Percentiles rank a stretch among this genome's conserved stretches.
Conservation (phyloP, 2,329 filamentous ascomycete species). For the Neodidymelliopsis sp. region DNA sequence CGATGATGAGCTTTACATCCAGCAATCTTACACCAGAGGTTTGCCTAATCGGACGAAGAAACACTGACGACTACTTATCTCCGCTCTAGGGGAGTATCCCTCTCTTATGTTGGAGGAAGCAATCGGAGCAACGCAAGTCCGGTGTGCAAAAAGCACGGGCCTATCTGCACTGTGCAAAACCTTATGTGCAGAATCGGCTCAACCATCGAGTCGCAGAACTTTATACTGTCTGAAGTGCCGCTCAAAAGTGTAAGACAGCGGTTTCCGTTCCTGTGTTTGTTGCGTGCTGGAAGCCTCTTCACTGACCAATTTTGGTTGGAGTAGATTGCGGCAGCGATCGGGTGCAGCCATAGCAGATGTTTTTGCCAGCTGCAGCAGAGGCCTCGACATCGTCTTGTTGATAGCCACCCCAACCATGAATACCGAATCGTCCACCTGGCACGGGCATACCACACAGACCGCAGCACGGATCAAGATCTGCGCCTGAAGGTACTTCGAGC, state of each 20-base stretch:
- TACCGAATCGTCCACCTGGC: conserved; percentile 67
- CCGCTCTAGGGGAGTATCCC: neutral
- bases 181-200: neutral
- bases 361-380: conserved; percentile 26
- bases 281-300: neutral
- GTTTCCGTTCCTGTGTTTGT: neutral
- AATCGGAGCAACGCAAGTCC: neutral
- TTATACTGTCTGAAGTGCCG: too few relatives aligned
- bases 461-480: conserved; percentile 56
- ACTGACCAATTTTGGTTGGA: too few relatives aligned
- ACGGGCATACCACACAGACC: conserved; percentile 74
- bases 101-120: neutral
- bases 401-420: conserved; percentile 67
- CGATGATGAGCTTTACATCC: too few relatives aligned
- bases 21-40: too few relatives aligned
- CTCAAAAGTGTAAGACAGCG: neutral
- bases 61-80: neutral
- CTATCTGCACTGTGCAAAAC: neutral
- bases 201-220: too few relatives aligned
- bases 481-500: conserved; percentile 62
- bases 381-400: conserved; percentile 52
- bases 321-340: conserved; percentile 56
- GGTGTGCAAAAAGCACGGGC: conserved; percentile 1
- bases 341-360: conserved; percentile 77
- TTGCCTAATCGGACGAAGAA: neutral